Evolutionary conservation across 2,329 filamentous ascomycete species (phyloP).

Genomic region (Aspergillus cejpii): DNA sequence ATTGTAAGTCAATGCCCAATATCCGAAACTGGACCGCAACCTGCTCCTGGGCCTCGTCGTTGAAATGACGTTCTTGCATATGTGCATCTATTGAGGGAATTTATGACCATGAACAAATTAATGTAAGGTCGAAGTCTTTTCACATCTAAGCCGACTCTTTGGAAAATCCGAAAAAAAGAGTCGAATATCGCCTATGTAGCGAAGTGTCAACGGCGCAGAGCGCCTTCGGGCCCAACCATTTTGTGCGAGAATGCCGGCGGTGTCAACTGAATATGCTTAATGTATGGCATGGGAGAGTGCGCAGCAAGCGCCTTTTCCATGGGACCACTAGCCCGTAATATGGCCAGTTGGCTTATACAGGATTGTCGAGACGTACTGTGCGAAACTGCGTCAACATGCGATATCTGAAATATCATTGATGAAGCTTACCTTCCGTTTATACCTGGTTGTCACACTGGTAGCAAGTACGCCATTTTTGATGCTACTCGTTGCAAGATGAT

Average conservation of each 20-base stretch:
- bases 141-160: not conserved
- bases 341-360: constrained; percentile 81
- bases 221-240: not conserved
- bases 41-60: not conserved
- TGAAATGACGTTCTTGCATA: not conserved
- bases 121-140: not conserved
- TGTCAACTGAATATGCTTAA: not conserved
- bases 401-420: not conserved
- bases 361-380: constrained; percentile 90
- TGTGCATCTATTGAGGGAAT: not conserved
- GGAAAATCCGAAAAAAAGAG: not conserved
- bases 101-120: not conserved
- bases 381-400: not conserved
- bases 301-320: constrained; percentile 2
- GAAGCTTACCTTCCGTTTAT: constrained; percentile 67
- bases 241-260: not conserved
- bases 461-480: constrained; percentile 95
- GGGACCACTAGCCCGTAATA: constrained; percentile 26
- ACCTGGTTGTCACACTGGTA: constrained; percentile 93
- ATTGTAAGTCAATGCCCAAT: too few species aligned
- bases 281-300: not conserved
- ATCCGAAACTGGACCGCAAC: not conserved
- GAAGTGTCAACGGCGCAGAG: not conserved
- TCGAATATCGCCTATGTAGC: not conserved
- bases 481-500: constrained; percentile 93